Evolutionary conservation across 2,329 filamentous ascomycete species (phyloP).

Genomic region (Colletotrichum cordylinicola): DNA sequence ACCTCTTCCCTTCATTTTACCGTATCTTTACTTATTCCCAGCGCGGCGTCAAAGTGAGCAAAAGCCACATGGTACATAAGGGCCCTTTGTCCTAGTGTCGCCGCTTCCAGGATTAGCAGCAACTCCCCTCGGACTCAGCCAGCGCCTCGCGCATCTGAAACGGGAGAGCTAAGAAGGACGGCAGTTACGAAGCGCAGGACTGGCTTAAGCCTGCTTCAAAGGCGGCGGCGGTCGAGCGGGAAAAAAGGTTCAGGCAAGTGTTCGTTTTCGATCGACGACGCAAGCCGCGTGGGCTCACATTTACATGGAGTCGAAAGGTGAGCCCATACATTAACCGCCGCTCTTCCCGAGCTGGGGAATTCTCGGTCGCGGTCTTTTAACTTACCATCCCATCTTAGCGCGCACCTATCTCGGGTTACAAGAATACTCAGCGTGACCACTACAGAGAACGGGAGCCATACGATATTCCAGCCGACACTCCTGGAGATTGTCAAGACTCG

Average conservation of each 20-base stretch:
- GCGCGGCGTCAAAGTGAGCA: background rate
- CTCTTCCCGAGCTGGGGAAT: background rate
- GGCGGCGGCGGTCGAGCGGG: background rate
- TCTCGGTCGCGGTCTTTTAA: background rate
- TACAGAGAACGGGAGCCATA: background rate
- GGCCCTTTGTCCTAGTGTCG: conserved; percentile 1
- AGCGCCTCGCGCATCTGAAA: background rate
- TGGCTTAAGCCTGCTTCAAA: background rate
- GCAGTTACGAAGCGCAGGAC: background rate
- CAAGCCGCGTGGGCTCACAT: background rate
- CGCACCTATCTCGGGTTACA: background rate
- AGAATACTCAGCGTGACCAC: background rate
- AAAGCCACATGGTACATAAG: conserved; percentile 9
- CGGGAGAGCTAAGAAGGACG: background rate
- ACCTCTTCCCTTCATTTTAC: background rate
- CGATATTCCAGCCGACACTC: background rate
- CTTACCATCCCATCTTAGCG: background rate
- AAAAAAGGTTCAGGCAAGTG: background rate
- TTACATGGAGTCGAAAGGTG: conserved; percentile 1
- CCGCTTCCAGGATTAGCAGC: conserved; percentile 13
- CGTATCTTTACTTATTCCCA: background rate
- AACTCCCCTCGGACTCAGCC: background rate
- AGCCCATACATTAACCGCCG: background rate
- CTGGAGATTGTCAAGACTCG: background rate
- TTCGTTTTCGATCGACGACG: background rate